A percentile compares a stretch with the other conserved stretches of the same genome.
Conservation (phyloP, 805 yeast genomes). For the Starmerella kuoi region DNA sequence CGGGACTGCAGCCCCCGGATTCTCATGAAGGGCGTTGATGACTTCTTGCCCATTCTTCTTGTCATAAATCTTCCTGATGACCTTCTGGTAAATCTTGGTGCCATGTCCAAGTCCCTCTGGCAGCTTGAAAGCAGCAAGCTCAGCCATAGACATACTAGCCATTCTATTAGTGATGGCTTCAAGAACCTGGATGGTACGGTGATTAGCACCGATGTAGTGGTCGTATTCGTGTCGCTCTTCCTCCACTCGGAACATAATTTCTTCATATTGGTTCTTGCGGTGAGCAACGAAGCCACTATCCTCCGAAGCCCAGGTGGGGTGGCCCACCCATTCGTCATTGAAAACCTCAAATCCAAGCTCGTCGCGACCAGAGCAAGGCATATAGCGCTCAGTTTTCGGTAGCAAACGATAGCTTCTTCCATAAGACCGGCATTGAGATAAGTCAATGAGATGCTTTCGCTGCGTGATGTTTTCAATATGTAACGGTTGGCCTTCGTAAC, state of each 20-base stretch:
- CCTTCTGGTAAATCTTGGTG: constrained; percentile 88
- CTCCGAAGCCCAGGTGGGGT: constrained; percentile 99
- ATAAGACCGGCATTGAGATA: constrained; percentile 80
- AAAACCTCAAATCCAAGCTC: constrained; percentile 98
- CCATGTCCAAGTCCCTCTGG: constrained; percentile 92
- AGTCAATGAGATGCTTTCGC: constrained; percentile 83
- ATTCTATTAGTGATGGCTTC: constrained; percentile 91
- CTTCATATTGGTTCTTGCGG: constrained; percentile 95
- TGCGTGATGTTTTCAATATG: constrained; percentile 75
- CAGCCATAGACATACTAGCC: constrained; percentile 85
- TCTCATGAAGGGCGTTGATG: constrained; percentile 86
- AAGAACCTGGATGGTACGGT: constrained; percentile 86
- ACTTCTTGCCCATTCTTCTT: constrained; percentile 93
- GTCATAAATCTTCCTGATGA: constrained; percentile 82
- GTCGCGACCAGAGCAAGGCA: constrained; percentile 98
- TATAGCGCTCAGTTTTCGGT: constrained; percentile 85
- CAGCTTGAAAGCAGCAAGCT: constrained; percentile 69
- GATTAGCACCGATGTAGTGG: constrained; percentile 85
- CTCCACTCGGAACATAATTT: constrained; percentile 83
- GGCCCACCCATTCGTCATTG: constrained; percentile 98
- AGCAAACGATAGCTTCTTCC: constrained; percentile 90
- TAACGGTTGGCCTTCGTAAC: constrained; percentile 72
- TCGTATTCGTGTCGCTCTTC: constrained; percentile 98
- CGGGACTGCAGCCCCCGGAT: constrained; percentile 91
- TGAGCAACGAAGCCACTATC: constrained; percentile 99